Evolutionary conservation across 176 grass and related monocot species (phyloP), one percentile per base, ranked within the genome.

Genomic region (Ampelocalamus luodianensis): DNA sequence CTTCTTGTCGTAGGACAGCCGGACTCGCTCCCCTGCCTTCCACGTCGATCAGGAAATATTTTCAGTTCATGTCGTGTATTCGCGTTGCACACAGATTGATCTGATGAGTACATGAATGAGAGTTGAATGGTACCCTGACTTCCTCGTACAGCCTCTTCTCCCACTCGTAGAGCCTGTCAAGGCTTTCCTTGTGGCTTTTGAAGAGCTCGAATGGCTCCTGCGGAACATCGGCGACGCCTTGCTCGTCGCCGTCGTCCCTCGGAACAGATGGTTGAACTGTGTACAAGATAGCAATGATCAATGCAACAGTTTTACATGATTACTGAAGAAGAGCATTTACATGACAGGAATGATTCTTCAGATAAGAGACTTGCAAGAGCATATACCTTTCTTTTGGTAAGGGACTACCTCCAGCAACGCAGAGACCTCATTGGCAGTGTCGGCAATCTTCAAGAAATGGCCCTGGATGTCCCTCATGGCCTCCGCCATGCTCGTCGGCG

Each of bases 71-170:
- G 20, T 20, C 16, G 32, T 29, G 29, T n/a, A n/a, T n/a, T n/a
- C 29, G 29, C 1, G 27, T n/a, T 5, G 32, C 58, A 12, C 3
- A 8, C 39, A 42, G 11, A 4, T 16, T 14, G 40, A 37, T 22
- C 10, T 34, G 32, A 34, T 34, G 32, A 34, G 32, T 34, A 34
- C 32, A 34, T 80, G 17, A 65, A 34, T 8, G 13, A 3, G 49
- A 45, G 5, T 27, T 60, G 48, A 55, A 58, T 51, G 61, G 55
- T 85, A 98, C 95, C 87, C 86, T 93, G 79, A 98, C 95, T 77
- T 98, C 95, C 40, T 98, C 87, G 65, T 95, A 95, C 43, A 95
- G 74, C 73, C 86, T 98, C 89, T 98, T 98, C 77, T 95, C 96
- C 96, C 93, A 98, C 44, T 79, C 83, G 85, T 95, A 92, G 36